Percentiles rank a stretch among this genome's conserved stretches.
Conservation (phyloP, 495 filamentous ascomycete genomes). For the Letharia columbiana region DNA sequence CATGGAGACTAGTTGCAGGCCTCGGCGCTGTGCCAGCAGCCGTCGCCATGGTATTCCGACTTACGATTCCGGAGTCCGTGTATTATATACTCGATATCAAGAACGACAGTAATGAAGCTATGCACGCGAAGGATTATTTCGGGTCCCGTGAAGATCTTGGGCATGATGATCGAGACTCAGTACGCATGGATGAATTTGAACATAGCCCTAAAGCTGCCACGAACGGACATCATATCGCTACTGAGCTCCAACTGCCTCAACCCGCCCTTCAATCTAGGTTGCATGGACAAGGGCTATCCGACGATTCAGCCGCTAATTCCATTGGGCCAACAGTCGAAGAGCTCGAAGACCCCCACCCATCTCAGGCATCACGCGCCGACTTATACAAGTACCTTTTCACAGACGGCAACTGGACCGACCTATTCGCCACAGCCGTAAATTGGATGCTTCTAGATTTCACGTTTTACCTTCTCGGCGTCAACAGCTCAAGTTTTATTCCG, state of each 20-base stretch:
- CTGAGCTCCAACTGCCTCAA: conserved; percentile 21
- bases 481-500: conserved; percentile 28
- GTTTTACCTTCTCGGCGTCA: conserved; percentile 50
- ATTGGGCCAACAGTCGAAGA: conserved; percentile 14
- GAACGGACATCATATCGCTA: conserved; percentile 23
- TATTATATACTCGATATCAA: conserved; percentile 47
- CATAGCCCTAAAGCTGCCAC: conserved; percentile 16
- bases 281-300: not conserved
- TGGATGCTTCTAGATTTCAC: conserved; percentile 50
- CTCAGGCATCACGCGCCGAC: conserved; percentile 38
- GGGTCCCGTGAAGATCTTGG: conserved; percentile 20
- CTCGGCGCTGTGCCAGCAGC: conserved; percentile 53
- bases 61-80: conserved; percentile 52
- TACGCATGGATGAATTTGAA: conserved; percentile 4
- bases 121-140: conserved; percentile 19
- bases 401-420: conserved; percentile 45
- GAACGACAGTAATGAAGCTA: conserved; percentile 31
- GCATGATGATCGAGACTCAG: not conserved
- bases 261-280: not conserved
- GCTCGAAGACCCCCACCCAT: conserved; percentile 37
- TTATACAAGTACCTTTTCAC: conserved; percentile 42
- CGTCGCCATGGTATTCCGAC: conserved; percentile 49
- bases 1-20: conserved; percentile 55
- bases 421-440: conserved; percentile 40
- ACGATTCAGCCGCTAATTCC: not conserved